phyloP scores from a whole-genome alignment of 495 filamentous ascomycete genomes.

The Xylaria sp. region DNA sequence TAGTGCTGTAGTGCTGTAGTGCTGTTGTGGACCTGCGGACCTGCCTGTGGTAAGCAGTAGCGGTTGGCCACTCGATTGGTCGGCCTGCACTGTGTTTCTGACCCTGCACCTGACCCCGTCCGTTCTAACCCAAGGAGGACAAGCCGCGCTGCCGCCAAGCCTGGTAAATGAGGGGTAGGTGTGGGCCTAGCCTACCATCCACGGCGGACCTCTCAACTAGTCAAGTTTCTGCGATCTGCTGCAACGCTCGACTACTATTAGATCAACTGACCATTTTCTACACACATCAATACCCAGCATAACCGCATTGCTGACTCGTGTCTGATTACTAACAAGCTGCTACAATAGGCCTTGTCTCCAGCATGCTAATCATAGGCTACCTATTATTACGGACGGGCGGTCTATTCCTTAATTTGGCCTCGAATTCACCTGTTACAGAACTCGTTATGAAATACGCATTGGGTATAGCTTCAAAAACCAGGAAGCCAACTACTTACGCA shows the following conservation, averaged over 20 bases:
- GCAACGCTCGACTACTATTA: background rate
- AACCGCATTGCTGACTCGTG: background rate
- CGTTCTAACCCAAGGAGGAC: background rate
- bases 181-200: conserved; percentile 5
- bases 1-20: background rate
- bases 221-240: conserved; percentile 22
- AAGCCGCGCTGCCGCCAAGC: conserved; percentile 15
- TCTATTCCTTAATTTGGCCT: background rate
- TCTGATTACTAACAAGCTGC: background rate
- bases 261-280: conserved; percentile 4
- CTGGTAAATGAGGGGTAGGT: conserved; percentile 25
- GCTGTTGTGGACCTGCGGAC: no score
- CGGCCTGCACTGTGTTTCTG: conserved; percentile 19
- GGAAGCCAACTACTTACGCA: background rate
- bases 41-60: background rate
- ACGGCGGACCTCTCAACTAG: background rate
- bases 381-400: background rate
- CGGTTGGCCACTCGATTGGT: conserved; percentile 14
- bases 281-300: background rate
- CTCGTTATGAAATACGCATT: background rate
- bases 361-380: background rate
- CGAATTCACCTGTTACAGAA: background rate
- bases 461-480: background rate
- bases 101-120: conserved; percentile 18
- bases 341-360: background rate